Evolutionary conservation across 2,329 filamentous ascomycete species (phyloP).

Genomic region (Didymella lethalis): DNA sequence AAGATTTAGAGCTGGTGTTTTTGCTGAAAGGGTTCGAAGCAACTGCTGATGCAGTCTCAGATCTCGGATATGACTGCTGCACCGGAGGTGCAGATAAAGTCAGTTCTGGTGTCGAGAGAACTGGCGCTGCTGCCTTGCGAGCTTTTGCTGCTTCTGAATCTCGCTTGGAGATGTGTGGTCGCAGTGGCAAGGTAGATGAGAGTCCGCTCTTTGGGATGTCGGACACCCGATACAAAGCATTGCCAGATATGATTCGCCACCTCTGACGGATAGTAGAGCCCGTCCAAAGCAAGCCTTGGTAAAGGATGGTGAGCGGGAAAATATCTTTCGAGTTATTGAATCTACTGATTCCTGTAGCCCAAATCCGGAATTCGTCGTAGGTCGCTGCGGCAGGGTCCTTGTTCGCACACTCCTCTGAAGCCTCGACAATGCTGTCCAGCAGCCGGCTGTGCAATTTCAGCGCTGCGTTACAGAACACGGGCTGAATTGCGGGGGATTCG

Average conservation of each 20-base stretch:
- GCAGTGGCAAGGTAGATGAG: constrained; percentile 11
- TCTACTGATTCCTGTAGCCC: constrained; percentile 54
- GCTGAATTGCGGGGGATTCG: constrained; percentile 27
- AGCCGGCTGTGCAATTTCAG: constrained; percentile 41
- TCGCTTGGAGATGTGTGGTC: background rate
- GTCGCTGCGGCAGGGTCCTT: constrained; percentile 20
- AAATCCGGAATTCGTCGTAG: constrained; percentile 52
- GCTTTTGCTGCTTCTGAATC: constrained; percentile 7
- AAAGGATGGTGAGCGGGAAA: constrained; percentile 54
- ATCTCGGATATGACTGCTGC: constrained; percentile 10
- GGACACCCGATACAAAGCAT: constrained; percentile 30
- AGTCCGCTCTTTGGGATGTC: constrained; percentile 25
- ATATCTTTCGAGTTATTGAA: constrained; percentile 58
- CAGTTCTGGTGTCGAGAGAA: constrained; percentile 8
- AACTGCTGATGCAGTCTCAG: constrained; percentile 18
- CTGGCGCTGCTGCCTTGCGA: constrained; percentile 19
- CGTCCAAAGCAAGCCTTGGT: constrained; percentile 42
- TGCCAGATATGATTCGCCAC: constrained; percentile 41
- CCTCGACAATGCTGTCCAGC: constrained; percentile 36
- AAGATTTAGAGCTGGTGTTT: constrained; percentile 28
- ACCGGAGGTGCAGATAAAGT: background rate
- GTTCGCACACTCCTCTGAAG: constrained; percentile 3
- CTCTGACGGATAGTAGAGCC: constrained; percentile 40
- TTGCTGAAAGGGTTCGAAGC: constrained; percentile 18
- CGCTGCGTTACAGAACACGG: constrained; percentile 44